These are phyloP conservation scores for Puya raimondii DNA, from an alignment of 176 grass and related monocot species.

Conservation along the genomic window DNA sequence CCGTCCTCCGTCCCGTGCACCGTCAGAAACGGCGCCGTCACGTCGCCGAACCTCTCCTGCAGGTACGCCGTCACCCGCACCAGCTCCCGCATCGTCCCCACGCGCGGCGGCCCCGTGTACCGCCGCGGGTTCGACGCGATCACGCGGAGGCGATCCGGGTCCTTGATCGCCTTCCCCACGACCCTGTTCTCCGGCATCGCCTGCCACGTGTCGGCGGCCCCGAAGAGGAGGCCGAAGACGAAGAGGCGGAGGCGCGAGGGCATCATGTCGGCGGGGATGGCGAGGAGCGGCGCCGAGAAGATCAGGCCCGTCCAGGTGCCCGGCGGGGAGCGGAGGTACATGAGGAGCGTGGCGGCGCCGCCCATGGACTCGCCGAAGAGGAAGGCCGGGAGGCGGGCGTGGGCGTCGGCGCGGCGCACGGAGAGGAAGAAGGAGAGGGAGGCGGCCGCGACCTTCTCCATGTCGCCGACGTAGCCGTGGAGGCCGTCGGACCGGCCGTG, in stretches of 20 bases:
- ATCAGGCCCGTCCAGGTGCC: conserved; percentile 46
- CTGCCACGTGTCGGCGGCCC: conserved; percentile 58
- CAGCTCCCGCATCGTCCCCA: conserved; percentile 73
- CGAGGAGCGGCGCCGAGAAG: conserved; percentile 51
- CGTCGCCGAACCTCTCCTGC: conserved; percentile 29
- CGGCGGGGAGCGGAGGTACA: conserved; percentile 49
- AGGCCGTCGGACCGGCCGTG: conserved; percentile 61
- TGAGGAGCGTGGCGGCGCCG: conserved; percentile 46
- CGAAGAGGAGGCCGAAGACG: conserved; percentile 59
- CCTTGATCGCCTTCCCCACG: conserved; percentile 35
- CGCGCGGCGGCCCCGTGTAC: conserved; percentile 37
- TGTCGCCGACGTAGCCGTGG: conserved; percentile 63
- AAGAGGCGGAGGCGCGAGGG: conserved; percentile 45
- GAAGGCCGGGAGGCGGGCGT: conserved; percentile 43
- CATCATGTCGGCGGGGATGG: conserved; percentile 55
- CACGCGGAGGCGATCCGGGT: conserved; percentile 29
- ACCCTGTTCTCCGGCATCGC: conserved; percentile 58
- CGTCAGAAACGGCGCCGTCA: conserved; percentile 44
- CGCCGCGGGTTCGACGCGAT: conserved; percentile 47
- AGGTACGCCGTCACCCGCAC: conserved; percentile 37
- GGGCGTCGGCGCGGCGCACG: conserved; percentile 16
- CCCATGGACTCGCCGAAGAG: conserved; percentile 75
- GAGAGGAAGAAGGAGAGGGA: conserved; percentile 57
- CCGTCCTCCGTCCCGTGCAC: conserved; percentile 60
- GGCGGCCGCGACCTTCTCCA: conserved; percentile 45